Evolutionary conservation across 1,284 basidiomycete genomes (phyloP).

Genomic region (Moniliophthora roreri): DNA sequence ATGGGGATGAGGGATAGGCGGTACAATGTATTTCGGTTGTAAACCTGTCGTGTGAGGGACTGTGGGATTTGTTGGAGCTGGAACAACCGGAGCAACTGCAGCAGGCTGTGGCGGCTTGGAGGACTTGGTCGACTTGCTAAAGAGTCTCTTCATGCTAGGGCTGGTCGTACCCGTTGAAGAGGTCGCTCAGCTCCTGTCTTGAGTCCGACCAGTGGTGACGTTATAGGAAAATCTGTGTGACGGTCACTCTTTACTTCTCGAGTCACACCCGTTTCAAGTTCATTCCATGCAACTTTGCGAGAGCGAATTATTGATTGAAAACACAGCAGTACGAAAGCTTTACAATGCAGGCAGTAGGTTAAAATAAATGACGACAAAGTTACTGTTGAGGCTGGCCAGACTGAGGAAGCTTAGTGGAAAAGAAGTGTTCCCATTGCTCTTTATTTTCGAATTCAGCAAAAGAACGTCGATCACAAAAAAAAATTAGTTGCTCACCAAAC

Average conservation of each 20-base stretch:
- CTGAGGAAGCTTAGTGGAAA: constrained; percentile 33
- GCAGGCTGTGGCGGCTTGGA: constrained; percentile 10
- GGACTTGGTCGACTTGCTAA: constrained; percentile 15
- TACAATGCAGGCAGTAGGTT: neutral
- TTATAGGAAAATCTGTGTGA: too few relatives aligned
- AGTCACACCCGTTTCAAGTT: too few relatives aligned
- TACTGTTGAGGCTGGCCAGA: constrained; percentile 12
- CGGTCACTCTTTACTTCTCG: too few relatives aligned
- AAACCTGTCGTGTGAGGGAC: constrained; percentile 32
- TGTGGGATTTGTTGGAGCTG: constrained; percentile 16
- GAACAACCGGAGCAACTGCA: neutral
- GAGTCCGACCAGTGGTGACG: too few relatives aligned
- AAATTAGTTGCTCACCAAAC: constrained; percentile 60
- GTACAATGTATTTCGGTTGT: constrained; percentile 62
- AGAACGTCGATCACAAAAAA: constrained; percentile 2
- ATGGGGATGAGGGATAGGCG: constrained; percentile 69
- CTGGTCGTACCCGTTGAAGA: neutral
- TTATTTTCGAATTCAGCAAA: constrained; percentile 12
- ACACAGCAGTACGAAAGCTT: neutral
- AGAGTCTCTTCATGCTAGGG: constrained; percentile 18
- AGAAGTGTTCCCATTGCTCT: constrained; percentile 82
- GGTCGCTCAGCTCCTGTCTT: neutral
- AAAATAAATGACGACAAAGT: neutral
- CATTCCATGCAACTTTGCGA: neutral
- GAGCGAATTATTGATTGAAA: too few relatives aligned